These are phyloP conservation scores for Neonectria punicea DNA, from an alignment of 2,329 filamentous ascomycete genomes.

Conservation along the genomic window DNA sequence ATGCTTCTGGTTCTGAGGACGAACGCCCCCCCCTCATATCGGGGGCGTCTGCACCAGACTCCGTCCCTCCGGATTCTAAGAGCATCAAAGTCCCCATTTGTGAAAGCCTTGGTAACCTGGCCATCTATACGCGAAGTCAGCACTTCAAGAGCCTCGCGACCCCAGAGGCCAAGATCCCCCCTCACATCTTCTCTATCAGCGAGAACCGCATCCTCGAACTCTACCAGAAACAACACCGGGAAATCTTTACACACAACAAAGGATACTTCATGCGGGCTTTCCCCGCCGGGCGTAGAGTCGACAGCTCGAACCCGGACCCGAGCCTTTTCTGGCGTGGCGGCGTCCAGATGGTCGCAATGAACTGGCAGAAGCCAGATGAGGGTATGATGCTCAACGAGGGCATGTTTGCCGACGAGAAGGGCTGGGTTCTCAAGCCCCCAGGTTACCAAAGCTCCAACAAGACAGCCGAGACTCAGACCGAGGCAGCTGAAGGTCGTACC, in stretches of 20 bases:
- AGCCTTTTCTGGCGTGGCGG: conserved; percentile 91
- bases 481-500: conserved; percentile 60
- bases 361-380: conserved; percentile 95
- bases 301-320: conserved; percentile 95
- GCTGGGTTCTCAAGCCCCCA: conserved; percentile 86
- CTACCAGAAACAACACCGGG: conserved; percentile 71
- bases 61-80: conserved; percentile 34
- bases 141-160: conserved; percentile 80
- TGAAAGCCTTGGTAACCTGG: conserved; percentile 76
- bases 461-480: conserved; percentile 53
- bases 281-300: conserved; percentile 79
- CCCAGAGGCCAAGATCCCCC: conserved; percentile 66
- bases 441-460: conserved; percentile 71
- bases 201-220: conserved; percentile 78
- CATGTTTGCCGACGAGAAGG: conserved; percentile 90
- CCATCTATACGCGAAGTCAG: conserved; percentile 88
- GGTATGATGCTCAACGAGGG: conserved; percentile 97
- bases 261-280: conserved; percentile 92
- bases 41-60: conserved; percentile 22
- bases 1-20: conserved; percentile 57
- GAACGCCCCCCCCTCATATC: conserved; percentile 45
- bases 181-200: conserved; percentile 87
- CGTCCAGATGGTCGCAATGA: conserved; percentile 97
- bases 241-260: conserved; percentile 89
- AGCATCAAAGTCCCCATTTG: conserved; percentile 70